Conservation (phyloP, 495 filamentous ascomycete species). For the Elasticomyces elasticus region DNA sequence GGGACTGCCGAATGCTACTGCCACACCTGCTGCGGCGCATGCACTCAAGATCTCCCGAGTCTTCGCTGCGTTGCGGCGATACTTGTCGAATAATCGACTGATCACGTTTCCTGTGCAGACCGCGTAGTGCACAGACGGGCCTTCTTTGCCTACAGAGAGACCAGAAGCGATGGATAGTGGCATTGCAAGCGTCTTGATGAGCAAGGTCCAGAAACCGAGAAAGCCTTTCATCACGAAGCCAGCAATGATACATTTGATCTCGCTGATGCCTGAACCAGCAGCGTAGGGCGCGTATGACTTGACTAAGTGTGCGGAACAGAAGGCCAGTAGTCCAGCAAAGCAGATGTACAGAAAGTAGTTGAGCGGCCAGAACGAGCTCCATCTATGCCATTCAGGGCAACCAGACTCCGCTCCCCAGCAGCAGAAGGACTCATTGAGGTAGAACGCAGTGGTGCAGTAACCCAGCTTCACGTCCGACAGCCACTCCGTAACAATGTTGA, state of each 20-base stretch:
- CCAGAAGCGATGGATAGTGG: slow-evolving; percentile 92
- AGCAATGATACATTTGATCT: slow-evolving; percentile 99
- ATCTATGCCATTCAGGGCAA: slow-evolving; percentile 81
- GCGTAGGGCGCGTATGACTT: slow-evolving; percentile 94
- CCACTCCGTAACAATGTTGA: slow-evolving; percentile 98
- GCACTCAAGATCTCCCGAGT: slow-evolving; percentile 91
- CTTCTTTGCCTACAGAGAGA: slow-evolving; percentile 92
- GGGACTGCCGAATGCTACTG: slow-evolving; percentile 92
- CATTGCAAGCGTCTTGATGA: slow-evolving; percentile 88
- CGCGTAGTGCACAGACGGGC: slow-evolving; percentile 94
- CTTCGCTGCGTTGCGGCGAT: slow-evolving; percentile 85
- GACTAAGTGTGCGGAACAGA: slow-evolving; percentile 73
- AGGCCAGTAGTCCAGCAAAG: slow-evolving; percentile 75
- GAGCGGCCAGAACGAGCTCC: slow-evolving; percentile 65
- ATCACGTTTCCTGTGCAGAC: slow-evolving; percentile 98
- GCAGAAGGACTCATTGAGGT: slow-evolving; percentile 95
- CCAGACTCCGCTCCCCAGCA: slow-evolving; percentile 94
- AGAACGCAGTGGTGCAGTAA: slow-evolving; percentile 89
- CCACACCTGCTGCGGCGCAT: slow-evolving; percentile 89
- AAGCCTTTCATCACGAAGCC: slow-evolving; percentile 99
- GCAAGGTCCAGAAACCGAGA: slow-evolving; percentile 78
- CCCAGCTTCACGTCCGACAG: slow-evolving; percentile 90
- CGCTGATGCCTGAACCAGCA: slow-evolving; percentile 92
- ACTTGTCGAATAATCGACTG: slow-evolving; percentile 84
- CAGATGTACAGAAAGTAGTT: slow-evolving; percentile 87